phyloP scores from a whole-genome alignment of 164 flowering plant genomes.

The Vitis vinifera region ASM3070453v1 NC_081805.1:19740501-19741000 shows the following conservation, averaged over 20 bases:
- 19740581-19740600: conserved; percentile 47
- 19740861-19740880: conserved; percentile 57
- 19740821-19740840: conserved; percentile 67
- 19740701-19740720: conserved; percentile 70
- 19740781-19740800: conserved; percentile 66
- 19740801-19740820: conserved; percentile 57
- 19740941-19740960: conserved; percentile 49
- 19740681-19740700: conserved; percentile 71
- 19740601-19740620: conserved; percentile 61
- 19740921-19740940: conserved; percentile 63
- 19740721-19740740: conserved; percentile 57
- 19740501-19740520: conserved; percentile 58
- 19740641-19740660: conserved; percentile 74
- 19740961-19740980: conserved; percentile 64
- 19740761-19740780: conserved; percentile 65
- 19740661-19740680: conserved; percentile 49
- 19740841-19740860: conserved; percentile 58
- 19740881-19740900: conserved; percentile 72
- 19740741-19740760: conserved; percentile 65
- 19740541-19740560: conserved; percentile 64
- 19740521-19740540: conserved; percentile 57
- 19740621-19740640: conserved; percentile 74
- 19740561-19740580: conserved; percentile 69
- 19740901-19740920: conserved; percentile 60
- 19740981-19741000: conserved; percentile 86